Conservation (phyloP, 352 stramenopile species). For the Globisporangium nunn region DNA sequence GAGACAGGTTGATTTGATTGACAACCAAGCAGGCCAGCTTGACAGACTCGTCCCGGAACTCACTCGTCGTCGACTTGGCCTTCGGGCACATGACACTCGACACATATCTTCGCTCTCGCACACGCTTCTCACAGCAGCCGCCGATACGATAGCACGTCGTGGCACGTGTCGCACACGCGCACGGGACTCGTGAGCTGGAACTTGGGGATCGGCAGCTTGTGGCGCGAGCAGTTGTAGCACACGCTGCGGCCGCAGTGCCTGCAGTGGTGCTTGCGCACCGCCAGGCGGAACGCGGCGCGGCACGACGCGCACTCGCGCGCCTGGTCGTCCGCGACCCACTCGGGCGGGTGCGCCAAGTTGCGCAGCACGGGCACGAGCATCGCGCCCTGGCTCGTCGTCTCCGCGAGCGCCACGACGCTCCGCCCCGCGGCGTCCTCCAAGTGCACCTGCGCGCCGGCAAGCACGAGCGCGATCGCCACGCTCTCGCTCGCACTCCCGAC, state of each 20-base stretch:
- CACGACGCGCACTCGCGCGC: conserved; percentile 68
- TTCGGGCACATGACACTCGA: too few species aligned
- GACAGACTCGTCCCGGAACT: too few species aligned
- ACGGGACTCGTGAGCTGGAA: conserved; percentile 65
- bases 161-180: conserved; percentile 81
- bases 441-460: conserved; percentile 69
- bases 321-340: conserved; percentile 68
- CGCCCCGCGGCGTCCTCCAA: conserved; percentile 73
- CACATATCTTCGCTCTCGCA: neutral
- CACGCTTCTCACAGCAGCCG: conserved; percentile 44
- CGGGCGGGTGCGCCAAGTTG: conserved; percentile 55
- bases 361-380: conserved; percentile 79
- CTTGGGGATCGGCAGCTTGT: conserved; percentile 81
- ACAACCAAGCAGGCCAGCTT: too few species aligned
- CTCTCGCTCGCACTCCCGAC: conserved; percentile 71
- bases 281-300: conserved; percentile 62
- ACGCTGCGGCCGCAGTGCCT: conserved; percentile 76
- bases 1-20: too few species aligned
- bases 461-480: conserved; percentile 63
- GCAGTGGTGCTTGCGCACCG: conserved; percentile 83
- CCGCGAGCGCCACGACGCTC: conserved; percentile 76
- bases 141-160: conserved; percentile 77
- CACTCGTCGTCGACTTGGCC: too few species aligned
- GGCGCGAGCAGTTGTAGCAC: conserved; percentile 83
- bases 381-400: conserved; percentile 71